A percentile compares a stretch with the other conserved stretches of the same genome.
Evolutionary conservation across 2,329 filamentous ascomycete species (phyloP).

Genomic region (Mycosphaerella sp.): DNA sequence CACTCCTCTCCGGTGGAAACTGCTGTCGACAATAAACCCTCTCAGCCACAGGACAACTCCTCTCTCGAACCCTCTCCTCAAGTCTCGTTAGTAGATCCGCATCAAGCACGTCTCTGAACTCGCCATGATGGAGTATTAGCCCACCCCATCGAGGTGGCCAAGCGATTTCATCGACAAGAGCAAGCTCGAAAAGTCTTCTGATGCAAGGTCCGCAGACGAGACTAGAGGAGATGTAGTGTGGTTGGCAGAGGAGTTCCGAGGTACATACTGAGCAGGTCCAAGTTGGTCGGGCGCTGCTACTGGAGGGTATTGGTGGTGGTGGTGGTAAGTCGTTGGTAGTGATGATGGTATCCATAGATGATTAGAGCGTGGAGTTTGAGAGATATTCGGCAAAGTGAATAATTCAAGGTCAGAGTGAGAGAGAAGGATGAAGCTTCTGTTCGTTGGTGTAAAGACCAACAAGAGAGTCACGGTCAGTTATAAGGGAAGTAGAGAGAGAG

Average conservation of each 20-base stretch:
- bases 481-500: no score
- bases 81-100: slow-evolving; percentile 9
- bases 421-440: not conserved
- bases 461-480: not conserved
- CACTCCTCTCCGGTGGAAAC: not conserved
- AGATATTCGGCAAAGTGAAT: no score
- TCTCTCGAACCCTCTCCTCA: slow-evolving; percentile 11
- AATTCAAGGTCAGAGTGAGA: not conserved
- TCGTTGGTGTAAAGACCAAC: not conserved
- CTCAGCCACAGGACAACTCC: slow-evolving; percentile 7
- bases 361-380: no score
- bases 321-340: not conserved
- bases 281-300: not conserved
- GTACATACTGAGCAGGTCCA: slow-evolving; percentile 9
- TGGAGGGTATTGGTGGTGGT: not conserved
- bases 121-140: slow-evolving; percentile 10
- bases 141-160: slow-evolving; percentile 20
- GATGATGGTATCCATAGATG: not conserved
- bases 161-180: slow-evolving; percentile 10
- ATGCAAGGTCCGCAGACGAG: slow-evolving; percentile 15
- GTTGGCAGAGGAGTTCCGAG: not conserved
- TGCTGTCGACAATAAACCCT: slow-evolving; percentile 18
- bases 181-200: slow-evolving; percentile 15
- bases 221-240: not conserved
- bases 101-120: slow-evolving; percentile 15